Percentiles rank a stretch among this genome's conserved stretches.
Evolutionary conservation across 192 early-diverging fungal species (phyloP).

Genomic region (Irineochytrium annulatum): DNA sequence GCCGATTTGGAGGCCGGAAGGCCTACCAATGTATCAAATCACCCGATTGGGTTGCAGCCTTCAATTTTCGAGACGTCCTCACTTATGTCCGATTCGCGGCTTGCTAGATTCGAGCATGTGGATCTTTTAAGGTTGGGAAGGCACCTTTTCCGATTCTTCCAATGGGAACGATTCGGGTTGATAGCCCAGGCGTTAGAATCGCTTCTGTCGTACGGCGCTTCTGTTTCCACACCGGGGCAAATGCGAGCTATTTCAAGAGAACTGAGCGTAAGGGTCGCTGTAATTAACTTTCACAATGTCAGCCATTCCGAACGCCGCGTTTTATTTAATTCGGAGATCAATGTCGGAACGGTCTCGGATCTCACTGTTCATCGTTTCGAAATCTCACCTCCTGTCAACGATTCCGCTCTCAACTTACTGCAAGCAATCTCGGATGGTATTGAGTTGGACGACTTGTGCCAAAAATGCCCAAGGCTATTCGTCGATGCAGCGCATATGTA

Average conservation of each 20-base stretch:
- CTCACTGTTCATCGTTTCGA: constrained; percentile 15
- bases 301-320: constrained; percentile 35
- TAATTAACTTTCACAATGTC: constrained; percentile 35
- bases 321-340: constrained; percentile 14
- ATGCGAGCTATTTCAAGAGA: constrained; percentile 11
- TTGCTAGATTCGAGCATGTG: constrained; percentile 11
- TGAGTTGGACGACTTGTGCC: constrained; percentile 15
- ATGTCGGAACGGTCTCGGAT: constrained; percentile 9
- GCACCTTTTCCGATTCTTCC: constrained; percentile 20
- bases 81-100: constrained; percentile 14
- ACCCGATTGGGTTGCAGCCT: constrained; percentile 23
- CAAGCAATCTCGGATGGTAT: constrained; percentile 31
- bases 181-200: constrained; percentile 28
- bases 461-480: constrained; percentile 21
- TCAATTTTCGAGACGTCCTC: constrained; percentile 10
- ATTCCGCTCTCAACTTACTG: constrained; percentile 24
- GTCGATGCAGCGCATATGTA: constrained; percentile 25
- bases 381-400: constrained; percentile 19
- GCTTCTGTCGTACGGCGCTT: neutral
- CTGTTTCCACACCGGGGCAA: neutral
- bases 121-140: constrained; percentile 29
- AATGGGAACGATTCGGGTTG: constrained; percentile 36
- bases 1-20: constrained; percentile 8
- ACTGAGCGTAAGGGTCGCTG: constrained; percentile 22
- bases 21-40: constrained; percentile 5